phyloP scores from a whole-genome alignment of 2,329 filamentous ascomycete genomes.

The Thermoascus crustaceus region DNA sequence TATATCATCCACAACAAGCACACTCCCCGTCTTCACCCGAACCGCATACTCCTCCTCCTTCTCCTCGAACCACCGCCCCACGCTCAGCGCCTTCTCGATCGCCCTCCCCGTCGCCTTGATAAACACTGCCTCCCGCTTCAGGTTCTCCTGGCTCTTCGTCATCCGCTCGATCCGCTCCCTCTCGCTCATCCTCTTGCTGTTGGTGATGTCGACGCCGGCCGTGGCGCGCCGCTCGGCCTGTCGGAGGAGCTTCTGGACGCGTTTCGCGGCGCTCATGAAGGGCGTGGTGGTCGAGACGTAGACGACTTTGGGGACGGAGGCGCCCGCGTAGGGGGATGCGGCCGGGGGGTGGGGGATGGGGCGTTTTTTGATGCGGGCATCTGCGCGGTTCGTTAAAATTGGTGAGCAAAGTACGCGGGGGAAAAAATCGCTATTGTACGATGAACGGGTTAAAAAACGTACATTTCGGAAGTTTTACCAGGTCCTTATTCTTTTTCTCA shows the following conservation, averaged over 20 bases:
- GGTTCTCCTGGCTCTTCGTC: conserved; percentile 24
- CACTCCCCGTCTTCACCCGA: conserved; percentile 47
- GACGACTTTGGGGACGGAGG: conserved; percentile 44
- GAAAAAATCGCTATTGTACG: no score
- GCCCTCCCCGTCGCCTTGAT: conserved; percentile 54
- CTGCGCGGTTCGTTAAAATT: conserved; percentile 18
- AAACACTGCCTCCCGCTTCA: conserved; percentile 43
- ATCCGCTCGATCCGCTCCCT: conserved; percentile 25
- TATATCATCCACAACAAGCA: conserved; percentile 54
- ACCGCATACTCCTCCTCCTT: conserved; percentile 44
- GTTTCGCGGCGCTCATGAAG: conserved; percentile 53
- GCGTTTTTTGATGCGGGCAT: conserved; percentile 45
- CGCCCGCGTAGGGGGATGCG: conserved; percentile 45
- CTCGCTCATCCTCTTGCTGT: conserved; percentile 21
- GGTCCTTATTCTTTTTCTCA: conserved; percentile 30
- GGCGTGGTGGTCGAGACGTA: conserved; percentile 49
- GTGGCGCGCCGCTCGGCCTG: conserved; percentile 46
- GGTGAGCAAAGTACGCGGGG: neutral
- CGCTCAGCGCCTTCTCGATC: conserved; percentile 47
- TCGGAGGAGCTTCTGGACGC: conserved; percentile 47
- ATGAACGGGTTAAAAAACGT: conserved; percentile 5
- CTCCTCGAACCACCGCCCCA: conserved; percentile 50
- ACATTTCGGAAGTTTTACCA: conserved; percentile 31
- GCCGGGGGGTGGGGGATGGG: conserved; percentile 51
- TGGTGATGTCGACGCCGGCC: conserved; percentile 31